A percentile compares a stretch with the other conserved stretches of the same genome.
These are phyloP conservation scores for Cladosporium cucumerinum DNA, from an alignment of 2,329 filamentous ascomycete genomes.

Conservation along the genomic window DNA sequence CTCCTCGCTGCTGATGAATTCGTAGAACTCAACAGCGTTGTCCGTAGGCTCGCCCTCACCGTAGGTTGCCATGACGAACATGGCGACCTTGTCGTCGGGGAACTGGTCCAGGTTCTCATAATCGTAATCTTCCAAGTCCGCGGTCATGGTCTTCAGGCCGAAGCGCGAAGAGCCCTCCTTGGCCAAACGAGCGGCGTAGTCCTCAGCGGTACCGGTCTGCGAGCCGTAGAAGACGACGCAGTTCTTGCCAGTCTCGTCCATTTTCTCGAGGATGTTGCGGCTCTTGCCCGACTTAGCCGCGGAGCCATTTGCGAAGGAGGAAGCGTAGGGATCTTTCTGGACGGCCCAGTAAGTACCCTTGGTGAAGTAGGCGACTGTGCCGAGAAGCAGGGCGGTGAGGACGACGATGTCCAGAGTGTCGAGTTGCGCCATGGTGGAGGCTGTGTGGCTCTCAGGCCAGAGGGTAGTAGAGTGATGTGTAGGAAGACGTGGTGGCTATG, in stretches of 20 bases:
- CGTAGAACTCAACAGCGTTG: conserved; percentile 98
- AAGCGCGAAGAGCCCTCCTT: conserved; percentile 98
- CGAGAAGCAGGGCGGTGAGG: conserved; percentile 77
- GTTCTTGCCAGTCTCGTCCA: conserved; percentile 94
- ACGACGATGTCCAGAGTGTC: conserved; percentile 94
- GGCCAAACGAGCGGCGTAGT: conserved; percentile 91
- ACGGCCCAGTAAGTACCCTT: conserved; percentile 94
- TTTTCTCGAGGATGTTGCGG: conserved; percentile 88
- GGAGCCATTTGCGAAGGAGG: conserved; percentile 63
- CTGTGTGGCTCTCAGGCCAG: conserved; percentile 8
- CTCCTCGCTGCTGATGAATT: conserved; percentile 84
- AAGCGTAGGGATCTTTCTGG: conserved; percentile 82
- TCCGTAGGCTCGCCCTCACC: conserved; percentile 98
- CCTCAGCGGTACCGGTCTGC: conserved; percentile 96
- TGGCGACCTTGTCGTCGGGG: conserved; percentile 82
- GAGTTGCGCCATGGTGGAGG: conserved; percentile 77
- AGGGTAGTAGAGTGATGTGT: not conserved
- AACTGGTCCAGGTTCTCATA: conserved; percentile 89
- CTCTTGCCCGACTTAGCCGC: conserved; percentile 77
- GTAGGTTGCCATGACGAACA: conserved; percentile 96
- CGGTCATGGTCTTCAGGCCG: conserved; percentile 96
- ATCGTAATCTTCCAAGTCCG: conserved; percentile 96
- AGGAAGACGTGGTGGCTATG: conserved; percentile 3
- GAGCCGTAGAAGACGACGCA: conserved; percentile 98
- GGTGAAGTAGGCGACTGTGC: conserved; percentile 92